Percentiles rank a stretch among this genome's conserved stretches.
Conservation (phyloP, 345 rosid genomes). For the Brassica napus region Da-Ae NC_063445.1:35985001-35985500, state of each 20-base stretch:
- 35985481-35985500: constrained; percentile 2
- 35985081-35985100: constrained; percentile 30
- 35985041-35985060: constrained; percentile 47
- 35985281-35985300: constrained; percentile 58
- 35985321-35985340: constrained; percentile 42
- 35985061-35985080: constrained; percentile 56
- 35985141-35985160: constrained; percentile 26
- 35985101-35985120: constrained; percentile 11
- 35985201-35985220: background rate
- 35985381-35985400: constrained; percentile 56
- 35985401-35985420: constrained; percentile 63
- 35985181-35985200: constrained; percentile 27
- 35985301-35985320: constrained; percentile 42
- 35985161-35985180: constrained; percentile 31
- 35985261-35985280: constrained; percentile 69
- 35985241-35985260: background rate
- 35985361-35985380: constrained; percentile 58
- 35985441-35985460: background rate
- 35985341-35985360: constrained; percentile 67
- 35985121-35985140: constrained; percentile 34
- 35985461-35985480: background rate
- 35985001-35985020: constrained; percentile 25
- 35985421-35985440: background rate
- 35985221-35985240: background rate
- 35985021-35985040: constrained; percentile 19